phyloP scores from a whole-genome alignment of 2,329 filamentous ascomycete genomes.

The Dendrostoma leiphaemia region DNA sequence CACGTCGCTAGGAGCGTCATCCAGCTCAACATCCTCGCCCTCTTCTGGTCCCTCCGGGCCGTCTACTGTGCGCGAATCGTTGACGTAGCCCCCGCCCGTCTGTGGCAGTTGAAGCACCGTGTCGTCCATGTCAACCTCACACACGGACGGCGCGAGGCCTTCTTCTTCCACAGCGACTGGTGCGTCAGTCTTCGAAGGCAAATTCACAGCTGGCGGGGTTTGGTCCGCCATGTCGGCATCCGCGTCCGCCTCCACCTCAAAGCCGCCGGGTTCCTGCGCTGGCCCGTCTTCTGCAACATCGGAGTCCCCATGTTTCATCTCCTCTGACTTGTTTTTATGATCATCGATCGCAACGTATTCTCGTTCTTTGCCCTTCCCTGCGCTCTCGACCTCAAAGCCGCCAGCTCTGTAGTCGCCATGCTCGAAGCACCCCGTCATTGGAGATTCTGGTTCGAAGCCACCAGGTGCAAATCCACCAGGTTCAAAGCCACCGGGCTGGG shows the following conservation, averaged over 20 bases:
- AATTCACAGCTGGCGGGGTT: background rate
- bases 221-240: conserved; percentile 1
- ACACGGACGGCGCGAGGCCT: background rate
- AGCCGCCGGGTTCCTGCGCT: conserved; percentile 10
- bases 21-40: conserved; percentile 11
- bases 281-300: background rate
- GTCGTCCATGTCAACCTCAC: background rate
- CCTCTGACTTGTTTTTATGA: background rate
- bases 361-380: background rate
- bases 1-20: conserved; percentile 23
- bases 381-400: conserved; percentile 17
- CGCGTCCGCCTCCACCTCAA: conserved; percentile 13
- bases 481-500: background rate
- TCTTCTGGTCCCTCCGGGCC: background rate
- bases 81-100: background rate
- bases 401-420: background rate
- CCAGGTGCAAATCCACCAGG: background rate
- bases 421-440: conserved; percentile 15
- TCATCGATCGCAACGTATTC: background rate
- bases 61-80: background rate
- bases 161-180: background rate
- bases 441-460: background rate
- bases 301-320: background rate
- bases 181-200: background rate
- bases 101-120: too few relatives aligned